These are phyloP conservation scores for Datura wrightii DNA, from an alignment of 257 asterid genomes.

Conservation along the genomic window DNA sequence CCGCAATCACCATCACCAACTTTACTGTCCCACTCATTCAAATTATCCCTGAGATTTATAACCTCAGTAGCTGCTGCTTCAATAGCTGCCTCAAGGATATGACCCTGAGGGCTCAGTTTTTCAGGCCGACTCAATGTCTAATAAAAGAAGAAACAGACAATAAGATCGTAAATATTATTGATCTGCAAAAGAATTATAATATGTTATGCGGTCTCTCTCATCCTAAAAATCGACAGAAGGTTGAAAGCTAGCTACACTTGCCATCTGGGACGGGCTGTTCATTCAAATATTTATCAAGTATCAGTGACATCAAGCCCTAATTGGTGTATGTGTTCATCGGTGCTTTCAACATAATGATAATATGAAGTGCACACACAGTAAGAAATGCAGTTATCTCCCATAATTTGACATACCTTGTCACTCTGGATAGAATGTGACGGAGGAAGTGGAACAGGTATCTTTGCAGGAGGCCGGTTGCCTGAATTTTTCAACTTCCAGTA, in stretches of 20 bases:
- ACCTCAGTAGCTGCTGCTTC: constrained; percentile 87
- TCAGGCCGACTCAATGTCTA: constrained; percentile 73
- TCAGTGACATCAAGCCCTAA: not conserved
- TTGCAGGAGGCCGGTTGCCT: constrained; percentile 92
- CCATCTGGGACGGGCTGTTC: not conserved
- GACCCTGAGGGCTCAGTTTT: constrained; percentile 64
- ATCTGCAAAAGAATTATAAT: constrained; percentile 19
- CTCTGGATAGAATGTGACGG: constrained; percentile 66
- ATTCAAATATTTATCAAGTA: not conserved
- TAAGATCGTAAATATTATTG: constrained; percentile 8
- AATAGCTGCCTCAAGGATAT: constrained; percentile 78
- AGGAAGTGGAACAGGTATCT: constrained; percentile 94
- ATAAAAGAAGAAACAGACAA: constrained; percentile 38
- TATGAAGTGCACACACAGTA: not conserved
- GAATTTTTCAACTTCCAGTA: constrained; percentile 36
- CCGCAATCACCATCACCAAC: constrained; percentile 99
- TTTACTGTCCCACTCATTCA: constrained; percentile 95
- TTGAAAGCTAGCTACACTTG: constrained; percentile 15
- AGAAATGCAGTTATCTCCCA: not conserved
- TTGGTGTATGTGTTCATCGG: not conserved
- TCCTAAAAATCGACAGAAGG: not conserved
- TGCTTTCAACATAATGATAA: constrained; percentile 1
- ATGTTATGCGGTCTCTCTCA: constrained; percentile 21
- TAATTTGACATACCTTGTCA: constrained; percentile 62
- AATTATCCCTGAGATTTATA: constrained; percentile 63